Conservation (phyloP, 176 grass and related monocot species). For the Carex parvula region DNA sequence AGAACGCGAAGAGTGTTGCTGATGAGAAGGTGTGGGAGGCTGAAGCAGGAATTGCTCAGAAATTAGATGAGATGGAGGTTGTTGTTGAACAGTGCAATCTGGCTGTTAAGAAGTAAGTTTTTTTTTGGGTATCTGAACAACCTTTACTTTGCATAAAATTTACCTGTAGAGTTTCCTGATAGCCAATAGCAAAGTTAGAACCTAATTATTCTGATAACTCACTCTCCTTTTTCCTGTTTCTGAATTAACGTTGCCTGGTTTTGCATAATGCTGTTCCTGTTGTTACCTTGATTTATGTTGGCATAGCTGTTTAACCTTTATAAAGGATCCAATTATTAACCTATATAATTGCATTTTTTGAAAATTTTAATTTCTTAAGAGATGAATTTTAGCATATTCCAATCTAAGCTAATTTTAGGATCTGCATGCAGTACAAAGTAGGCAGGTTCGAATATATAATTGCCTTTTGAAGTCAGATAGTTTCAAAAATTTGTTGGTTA, state of each 20-base stretch:
- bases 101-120: conserved; percentile 55
- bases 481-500: background rate
- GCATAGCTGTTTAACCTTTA: background rate
- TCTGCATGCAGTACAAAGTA: conserved; percentile 7
- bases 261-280: background rate
- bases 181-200: background rate
- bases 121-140: background rate
- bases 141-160: background rate
- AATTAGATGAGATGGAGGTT: conserved; percentile 53
- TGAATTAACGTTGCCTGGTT: background rate
- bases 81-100: conserved; percentile 63
- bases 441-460: background rate
- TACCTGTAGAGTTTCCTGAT: background rate
- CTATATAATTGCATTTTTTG: background rate
- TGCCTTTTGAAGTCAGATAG: background rate
- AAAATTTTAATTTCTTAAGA: background rate
- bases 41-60: conserved; percentile 40
- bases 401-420: background rate
- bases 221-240: background rate
- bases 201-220: background rate
- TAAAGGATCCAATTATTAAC: background rate
- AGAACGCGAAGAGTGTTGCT: conserved; percentile 34
- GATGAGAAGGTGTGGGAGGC: conserved; percentile 85
- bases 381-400: background rate
- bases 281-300: background rate